Evolutionary conservation across 768 basidiomycete species (phyloP), one percentile per base, ranked within the genome.

Genomic region (Galerina marginata): DNA sequence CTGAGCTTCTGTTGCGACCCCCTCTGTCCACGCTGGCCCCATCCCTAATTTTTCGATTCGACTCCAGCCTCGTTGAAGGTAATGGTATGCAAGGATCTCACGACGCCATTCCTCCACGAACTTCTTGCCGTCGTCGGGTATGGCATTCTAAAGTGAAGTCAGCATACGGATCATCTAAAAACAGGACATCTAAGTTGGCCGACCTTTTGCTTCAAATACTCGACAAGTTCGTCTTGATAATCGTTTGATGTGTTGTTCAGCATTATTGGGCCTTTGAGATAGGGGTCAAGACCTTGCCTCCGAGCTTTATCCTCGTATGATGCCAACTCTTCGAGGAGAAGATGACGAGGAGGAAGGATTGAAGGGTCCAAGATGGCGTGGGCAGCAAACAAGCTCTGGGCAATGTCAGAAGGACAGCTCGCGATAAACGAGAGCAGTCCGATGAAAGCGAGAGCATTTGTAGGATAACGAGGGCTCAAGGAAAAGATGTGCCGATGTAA

Each of bases 21-120:
- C 82, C 16, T 74, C 69, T 29, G 85, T 65, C 84, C 85, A 86
- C 57, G 73, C 67, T 12, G 69, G 65, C 48, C 74, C 72, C 43
- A 66, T 62, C 1, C 81, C 83, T 3, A 76, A 70, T 25, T 65
- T 68, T 64, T 83, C 80, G 11, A 83, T 78, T 9, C 80, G 71
- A 46, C 68, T 70, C 85, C 86, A 86, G 1, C 78, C 76, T 15
- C 74, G 67, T 49, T 78, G 75, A 46, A 81, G 65, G 42, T 72
- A 69, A 15, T 69, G 59, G 49, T 79, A 75, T 1, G 62, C 62
- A 39, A 73, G 65, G 2, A 72, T 70, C 38, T 75, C 70, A 44
- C 79, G 70, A 43, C 84, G 70, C 85, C 85, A 86, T 12, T 65
- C 61, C 64, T 86, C 85, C n/a, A 85, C 84, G 60, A 73, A 85